A percentile compares a stretch with the other conserved stretches of the same genome.
These are phyloP conservation scores for Pythium aphanidermatum DNA, from an alignment of 352 stramenopile species.

Conservation along the genomic window DNA sequence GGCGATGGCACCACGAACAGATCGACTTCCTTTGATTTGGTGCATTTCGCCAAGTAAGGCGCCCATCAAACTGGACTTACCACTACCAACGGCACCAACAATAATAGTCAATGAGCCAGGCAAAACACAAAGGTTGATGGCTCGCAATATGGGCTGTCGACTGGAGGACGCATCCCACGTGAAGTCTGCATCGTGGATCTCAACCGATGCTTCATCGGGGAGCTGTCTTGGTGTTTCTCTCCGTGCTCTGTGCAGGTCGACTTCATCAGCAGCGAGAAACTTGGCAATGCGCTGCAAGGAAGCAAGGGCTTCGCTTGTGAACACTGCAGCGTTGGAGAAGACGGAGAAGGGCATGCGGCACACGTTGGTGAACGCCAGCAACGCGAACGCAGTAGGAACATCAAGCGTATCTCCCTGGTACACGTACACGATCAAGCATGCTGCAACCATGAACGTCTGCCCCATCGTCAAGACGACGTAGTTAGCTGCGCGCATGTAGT, in stretches of 20 bases:
- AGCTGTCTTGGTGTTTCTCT: constrained; percentile 1
- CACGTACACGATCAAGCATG: constrained; percentile 13
- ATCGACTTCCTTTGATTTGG: too few relatives aligned
- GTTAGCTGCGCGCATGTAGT: constrained; percentile 15
- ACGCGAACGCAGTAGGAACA: constrained; percentile 22
- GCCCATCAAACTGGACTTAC: constrained; percentile 48
- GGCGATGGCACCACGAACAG: constrained; percentile 12
- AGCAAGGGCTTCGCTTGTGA: constrained; percentile 19
- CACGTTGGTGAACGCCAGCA: constrained; percentile 29
- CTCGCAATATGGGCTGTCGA: neutral
- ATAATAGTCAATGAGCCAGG: constrained; percentile 46
- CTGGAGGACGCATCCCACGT: constrained; percentile 12
- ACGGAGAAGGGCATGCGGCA: constrained; percentile 29
- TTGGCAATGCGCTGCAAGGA: constrained; percentile 25
- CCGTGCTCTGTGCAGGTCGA: constrained; percentile 9
- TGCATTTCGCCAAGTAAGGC: constrained; percentile 43
- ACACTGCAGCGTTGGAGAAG: constrained; percentile 31
- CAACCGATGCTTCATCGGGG: constrained; percentile 15
- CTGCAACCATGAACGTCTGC: constrained; percentile 12
- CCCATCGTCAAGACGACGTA: constrained; percentile 9
- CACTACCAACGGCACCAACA: constrained; percentile 45
- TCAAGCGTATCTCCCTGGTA: constrained; percentile 9
- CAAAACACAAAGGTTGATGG: constrained; percentile 40
- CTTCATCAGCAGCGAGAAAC: constrained; percentile 29
- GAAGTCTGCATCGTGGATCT: constrained; percentile 30